Conservation (phyloP, 1,284 basidiomycete species). For the Moesziomyces parantarcticus region DNA sequence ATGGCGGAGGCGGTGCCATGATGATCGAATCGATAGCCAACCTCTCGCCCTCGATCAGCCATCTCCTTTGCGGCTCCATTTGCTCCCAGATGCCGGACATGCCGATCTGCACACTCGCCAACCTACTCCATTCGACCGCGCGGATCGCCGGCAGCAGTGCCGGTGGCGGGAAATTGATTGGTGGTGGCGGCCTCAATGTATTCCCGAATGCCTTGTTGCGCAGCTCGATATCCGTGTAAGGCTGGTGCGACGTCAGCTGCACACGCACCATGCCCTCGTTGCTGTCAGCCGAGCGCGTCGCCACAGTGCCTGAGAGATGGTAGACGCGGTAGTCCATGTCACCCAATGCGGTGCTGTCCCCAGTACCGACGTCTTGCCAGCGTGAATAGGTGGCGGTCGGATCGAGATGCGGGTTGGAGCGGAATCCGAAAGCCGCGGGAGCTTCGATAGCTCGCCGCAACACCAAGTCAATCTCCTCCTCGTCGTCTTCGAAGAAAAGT, state of each 20-base stretch:
- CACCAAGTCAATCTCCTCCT: conserved; percentile 22
- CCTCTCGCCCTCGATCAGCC: conserved; percentile 33
- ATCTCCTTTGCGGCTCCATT: conserved; percentile 15
- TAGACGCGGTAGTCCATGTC: conserved; percentile 3
- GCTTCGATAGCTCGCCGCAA: conserved; percentile 14
- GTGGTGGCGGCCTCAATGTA: conserved; percentile 25
- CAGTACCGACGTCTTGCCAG: conserved; percentile 7
- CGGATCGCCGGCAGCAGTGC: conserved; percentile 44
- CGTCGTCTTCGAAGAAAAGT: conserved; percentile 16
- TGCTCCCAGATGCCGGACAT: conserved; percentile 26
- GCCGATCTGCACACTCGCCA: conserved; percentile 22
- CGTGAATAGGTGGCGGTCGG: conserved; percentile 6
- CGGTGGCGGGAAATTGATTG: conserved; percentile 46
- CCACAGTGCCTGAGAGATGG: conserved; percentile 5
- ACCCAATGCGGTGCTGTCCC: conserved; percentile 2
- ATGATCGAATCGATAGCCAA: conserved; percentile 32
- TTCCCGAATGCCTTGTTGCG: conserved; percentile 18
- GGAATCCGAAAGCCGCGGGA: conserved; percentile 31
- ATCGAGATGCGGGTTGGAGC: conserved; percentile 17
- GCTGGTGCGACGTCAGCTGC: conserved; percentile 10
- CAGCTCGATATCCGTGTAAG: conserved; percentile 19
- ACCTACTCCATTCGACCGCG: conserved; percentile 19
- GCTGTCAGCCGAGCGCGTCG: conserved; percentile 2
- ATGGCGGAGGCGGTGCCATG: conserved; percentile 51
- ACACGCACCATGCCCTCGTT: conserved; percentile 17